Base-by-base conservation (phyloP, 129 eudicot species). In the Logfia minima region DNA sequence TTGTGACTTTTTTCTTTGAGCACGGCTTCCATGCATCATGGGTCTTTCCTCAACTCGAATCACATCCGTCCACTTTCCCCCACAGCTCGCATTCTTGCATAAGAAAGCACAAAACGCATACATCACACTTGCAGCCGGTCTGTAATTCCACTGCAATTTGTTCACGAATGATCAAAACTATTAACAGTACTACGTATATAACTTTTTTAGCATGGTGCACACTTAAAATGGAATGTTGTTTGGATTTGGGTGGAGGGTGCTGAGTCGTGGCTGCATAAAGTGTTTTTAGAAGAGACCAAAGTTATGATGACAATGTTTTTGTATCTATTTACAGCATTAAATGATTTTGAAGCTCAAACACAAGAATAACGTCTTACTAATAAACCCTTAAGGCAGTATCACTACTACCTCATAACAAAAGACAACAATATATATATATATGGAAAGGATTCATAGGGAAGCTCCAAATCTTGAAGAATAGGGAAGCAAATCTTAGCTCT, bases 41-140 rank as follows among this genome's bases (percentile, higher is more conserved):
- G 19, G 62, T 16, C 66, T 73, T 78, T 77, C 77, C 66, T 63
- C 53, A 2, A 71, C 65, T 8, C 26, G 52, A 63, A 62, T 70
- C 18, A 68, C 87, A 75, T 80, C 90, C 16, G 71, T 83, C 56
- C 37, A n/a, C 72, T 80, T 86, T 55, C 74, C 76, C 51, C 59
- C 26, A 31, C 87, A 83, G 29, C 68, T 32, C 75, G 21, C 63
- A 2, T 66, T 71, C 68, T 63, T 74, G 63, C 21, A 79, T 61
- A 80, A 29, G 21, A 71, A 80, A 4, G 72, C 51, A 71, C 79
- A 83, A 19, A 69, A 31, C 0, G 75, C 55, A 41, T 68, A 75
- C 81, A 73, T 86, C 21, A 6, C 76, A 70, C 59, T 77, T 23
- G 55, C 22, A 34, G 53, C 45, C 39, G 31, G 39, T 32, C 39